Percentiles rank a stretch among this genome's conserved stretches.
Conservation (phyloP, 139 green algal species). For the Coelastrella sp. region DNA sequence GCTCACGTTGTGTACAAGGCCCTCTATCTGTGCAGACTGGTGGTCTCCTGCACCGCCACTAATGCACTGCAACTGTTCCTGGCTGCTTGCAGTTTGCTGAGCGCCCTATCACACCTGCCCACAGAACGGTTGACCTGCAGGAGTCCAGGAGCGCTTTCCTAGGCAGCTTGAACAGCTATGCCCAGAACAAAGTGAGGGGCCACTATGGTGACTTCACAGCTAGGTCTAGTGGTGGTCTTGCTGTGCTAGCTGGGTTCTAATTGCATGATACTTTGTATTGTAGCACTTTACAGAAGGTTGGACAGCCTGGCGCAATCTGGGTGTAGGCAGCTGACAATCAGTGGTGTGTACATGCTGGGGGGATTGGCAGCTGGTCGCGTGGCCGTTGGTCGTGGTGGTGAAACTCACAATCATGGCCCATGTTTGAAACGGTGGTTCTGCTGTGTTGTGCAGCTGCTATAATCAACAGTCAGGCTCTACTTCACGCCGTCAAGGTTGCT, state of each 20-base stretch:
- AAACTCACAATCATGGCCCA: no score
- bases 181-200: constrained; percentile 8
- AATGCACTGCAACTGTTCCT: neutral
- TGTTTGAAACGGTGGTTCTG: no score
- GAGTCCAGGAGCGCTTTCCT: constrained; percentile 10
- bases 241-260: neutral
- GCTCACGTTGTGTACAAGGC: neutral
- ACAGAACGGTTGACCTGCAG: neutral
- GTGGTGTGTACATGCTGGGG: no score
- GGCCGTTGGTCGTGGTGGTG: no score
- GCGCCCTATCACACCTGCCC: neutral
- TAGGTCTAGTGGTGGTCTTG: neutral
- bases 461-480: no score
- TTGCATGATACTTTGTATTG: neutral
- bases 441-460: no score
- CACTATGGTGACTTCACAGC: constrained; percentile 1
- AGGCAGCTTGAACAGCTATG: constrained; percentile 3
- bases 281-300: neutral
- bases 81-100: neutral
- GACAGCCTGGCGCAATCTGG: neutral
- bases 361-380: no score
- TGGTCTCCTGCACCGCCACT: neutral
- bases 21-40: neutral
- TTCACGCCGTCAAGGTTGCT: no score
- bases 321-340: neutral